Base-by-base conservation (phyloP, 2,329 filamentous ascomycete species). In the Alternaria alternata region DNA sequence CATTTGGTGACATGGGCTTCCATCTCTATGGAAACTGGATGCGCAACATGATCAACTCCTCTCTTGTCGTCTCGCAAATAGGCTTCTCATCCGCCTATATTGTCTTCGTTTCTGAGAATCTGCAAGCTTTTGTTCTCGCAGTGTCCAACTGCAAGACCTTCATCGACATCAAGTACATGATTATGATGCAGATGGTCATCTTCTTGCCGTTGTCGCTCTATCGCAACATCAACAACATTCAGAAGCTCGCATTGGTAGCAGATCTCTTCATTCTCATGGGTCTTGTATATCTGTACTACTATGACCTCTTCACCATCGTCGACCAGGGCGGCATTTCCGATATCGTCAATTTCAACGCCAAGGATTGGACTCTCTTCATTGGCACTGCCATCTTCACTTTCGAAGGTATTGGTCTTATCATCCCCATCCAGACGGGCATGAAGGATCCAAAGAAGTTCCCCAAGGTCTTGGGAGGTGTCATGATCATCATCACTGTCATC, bases 341-440 rank as follows among this genome's bases (percentile, higher is more conserved):
- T 76, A 94, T 98, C 73, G 87, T 91, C 68, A 86, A 91, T 73
- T 98, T 99, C 85, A 99, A 99, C 82, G 80, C 90, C 41, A 88
- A 91, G 62, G 90, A 93, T 77, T 99, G 96, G 95, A 97, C 95
- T 0, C 86, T 99, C 5, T 98, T 99, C 78, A 99, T 99, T 71
- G 96, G 95, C 63, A 99, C 96, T 0, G 95, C 96, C 28, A 98
- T 99, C 76, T 99, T 99, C 81, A 98, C 95, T 0, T 99, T 98
- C 75, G 95, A 99, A 77, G 95, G 95, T 28, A 96, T 99, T 62
- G 96, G 95, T 12, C 87, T 99, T 49, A 96, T 99, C 78, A 97
- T 99, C 64, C 95, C 96, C 0, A 97, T 99, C 61, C 96, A 99
- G 79, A 94, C 96, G 73, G 96, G 94, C 22, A 99, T 99, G 95